Base-by-base conservation (phyloP, 352 stramenopile species). In the Globisporangium yorkense region DNA sequence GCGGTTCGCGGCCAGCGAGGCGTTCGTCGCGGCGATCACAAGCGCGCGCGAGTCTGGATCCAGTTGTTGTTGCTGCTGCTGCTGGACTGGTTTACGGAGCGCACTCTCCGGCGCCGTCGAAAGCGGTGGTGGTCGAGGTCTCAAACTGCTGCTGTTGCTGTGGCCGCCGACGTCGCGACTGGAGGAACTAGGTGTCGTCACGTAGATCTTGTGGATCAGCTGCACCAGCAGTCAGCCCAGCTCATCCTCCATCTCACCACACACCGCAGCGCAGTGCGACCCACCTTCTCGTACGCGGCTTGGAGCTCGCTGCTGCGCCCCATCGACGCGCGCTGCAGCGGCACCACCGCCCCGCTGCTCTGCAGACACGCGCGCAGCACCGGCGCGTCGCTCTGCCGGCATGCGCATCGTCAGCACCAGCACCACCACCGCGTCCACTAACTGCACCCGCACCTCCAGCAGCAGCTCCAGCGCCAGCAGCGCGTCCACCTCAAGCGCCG, bases 401-500 rank as follows among this genome's bases (percentile, higher is more conserved):
- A 37, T 10, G n/a, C 3, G 13, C 37, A 15, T 43, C 37, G 37
- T 39, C 24, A 20, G 4, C 47, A 10, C 2, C 37, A 21, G 35
- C 20, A 39, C 2, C n/a, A 13, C 20, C 3, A 27, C 24, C 24
- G 24, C 24, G 24, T 27, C 24, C 24, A 27, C 24, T 27, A 2
- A 46, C 13, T 7, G 16, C 41, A 39, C 20, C 10, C 21, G 20
- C n/a, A 71, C 64, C 39, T 52, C 49, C 8, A 83, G 51, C 9
- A 87, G 50, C 13, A 87, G 39, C 53, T 85, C 54, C 31, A 91
- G 66, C 57, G 77, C 69, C 29, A 82, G 73, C 37, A 91, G 68
- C 55, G 77, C 65, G 29, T 66, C 51, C 5, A 74, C 43, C 62
- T 89, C 81, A 18, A 89, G 68, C 40, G 66, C 66, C 4, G 65